Base-by-base conservation (phyloP, 208 protist species). In the Crithidia sp. region DNA sequence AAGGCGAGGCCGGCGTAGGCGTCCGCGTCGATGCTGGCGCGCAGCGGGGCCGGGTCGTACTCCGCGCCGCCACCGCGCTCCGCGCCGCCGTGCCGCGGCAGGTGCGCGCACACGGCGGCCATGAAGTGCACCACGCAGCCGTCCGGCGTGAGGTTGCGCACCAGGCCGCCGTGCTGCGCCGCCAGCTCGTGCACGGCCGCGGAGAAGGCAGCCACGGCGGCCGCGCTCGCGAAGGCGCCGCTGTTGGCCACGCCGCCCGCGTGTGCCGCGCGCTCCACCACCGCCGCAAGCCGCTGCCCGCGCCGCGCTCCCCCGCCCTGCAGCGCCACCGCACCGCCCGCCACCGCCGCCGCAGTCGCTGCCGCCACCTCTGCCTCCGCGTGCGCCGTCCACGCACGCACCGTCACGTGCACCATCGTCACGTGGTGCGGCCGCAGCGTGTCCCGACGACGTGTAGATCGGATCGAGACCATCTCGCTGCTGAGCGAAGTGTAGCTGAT, bases 1-100 rank as follows among this genome's bases (percentile, higher is more conserved):
- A 82, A 82, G 58, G 28, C 47, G 7, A 52, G 28, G 28, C 63
- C 72, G 62, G 36, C 52, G 50, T 37, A 43, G 12, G 72, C 66
- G 45, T 74, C 77, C 12, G 28, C 28, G 28, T 28, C 28, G 28
- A 28, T 28, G 28, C 28, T 28, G 28, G 28, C 28, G 28, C 28
- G 28, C 28, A 28, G 28, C 28, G 28, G 28, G 28, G 28, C 28
- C 28, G 28, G 28, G 28, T 28, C 28, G 28, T 45, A 41, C 28
- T 0, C 28, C 28, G 28, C 28, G 28, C 28, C 28, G 28, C 28
- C 28, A 28, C 28, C 28, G 28, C 28, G 28, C 28, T 28, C 28
- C 55, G 28, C 60, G 55, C 55, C 9, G 36, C 41, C 3, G 57
- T 44, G 6, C 39, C 49, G 14, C 12, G 28, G 8, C 5, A 40